Evolutionary conservation across 1,284 basidiomycete species (phyloP).

Genomic region (Trametes polyzona): DNA sequence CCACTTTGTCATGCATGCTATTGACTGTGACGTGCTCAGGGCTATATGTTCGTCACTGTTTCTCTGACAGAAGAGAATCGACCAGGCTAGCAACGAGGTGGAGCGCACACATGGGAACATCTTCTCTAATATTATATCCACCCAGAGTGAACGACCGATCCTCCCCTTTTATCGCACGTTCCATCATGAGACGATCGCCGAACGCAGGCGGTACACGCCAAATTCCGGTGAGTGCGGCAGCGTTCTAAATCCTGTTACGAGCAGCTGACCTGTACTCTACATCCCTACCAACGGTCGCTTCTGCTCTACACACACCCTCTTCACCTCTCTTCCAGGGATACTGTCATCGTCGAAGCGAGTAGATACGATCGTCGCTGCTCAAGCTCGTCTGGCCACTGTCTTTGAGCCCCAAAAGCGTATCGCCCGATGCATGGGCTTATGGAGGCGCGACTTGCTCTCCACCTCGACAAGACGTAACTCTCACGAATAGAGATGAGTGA

Average conservation of each 20-base stretch:
- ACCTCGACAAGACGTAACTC: not conserved
- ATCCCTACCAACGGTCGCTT: not conserved
- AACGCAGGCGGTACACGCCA: constrained; percentile 5
- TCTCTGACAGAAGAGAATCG: not conserved
- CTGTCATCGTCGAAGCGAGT: not conserved
- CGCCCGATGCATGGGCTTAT: not conserved
- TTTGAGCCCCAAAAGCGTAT: not conserved
- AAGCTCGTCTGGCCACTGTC: not conserved
- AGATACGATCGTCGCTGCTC: not conserved
- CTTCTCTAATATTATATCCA: constrained; percentile 13
- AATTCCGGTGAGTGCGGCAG: constrained; percentile 13
- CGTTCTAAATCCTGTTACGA: constrained; percentile 8
- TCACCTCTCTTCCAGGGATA: not conserved
- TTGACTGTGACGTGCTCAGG: not conserved
- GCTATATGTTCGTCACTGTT: no score
- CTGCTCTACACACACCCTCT: not conserved
- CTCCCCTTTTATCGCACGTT: constrained; percentile 7
- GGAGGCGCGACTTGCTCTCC: not conserved
- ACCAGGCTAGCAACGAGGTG: not conserved
- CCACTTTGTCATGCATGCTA: not conserved
- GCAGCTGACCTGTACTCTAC: constrained; percentile 16
- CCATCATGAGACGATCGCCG: constrained; percentile 13
- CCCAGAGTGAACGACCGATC: not conserved
- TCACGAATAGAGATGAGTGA: constrained; percentile 18
- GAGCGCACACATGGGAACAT: constrained; percentile 16